phyloP scores from a whole-genome alignment of 2,329 filamentous ascomycete species.

The Parastagonospora nodorum region DNA sequence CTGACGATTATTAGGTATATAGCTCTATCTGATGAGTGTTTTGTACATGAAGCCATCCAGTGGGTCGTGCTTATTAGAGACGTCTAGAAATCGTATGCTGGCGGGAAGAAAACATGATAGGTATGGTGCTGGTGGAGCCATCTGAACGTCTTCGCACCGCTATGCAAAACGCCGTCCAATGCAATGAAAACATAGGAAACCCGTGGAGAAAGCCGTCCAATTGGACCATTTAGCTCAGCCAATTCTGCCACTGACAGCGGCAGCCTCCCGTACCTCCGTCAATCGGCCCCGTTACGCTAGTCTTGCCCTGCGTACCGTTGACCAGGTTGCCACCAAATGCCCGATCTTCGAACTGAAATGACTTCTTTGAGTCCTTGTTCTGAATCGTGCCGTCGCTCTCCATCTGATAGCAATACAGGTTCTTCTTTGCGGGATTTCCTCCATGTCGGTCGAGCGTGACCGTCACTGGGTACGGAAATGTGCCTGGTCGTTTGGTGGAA shows the following conservation, averaged over 20 bases:
- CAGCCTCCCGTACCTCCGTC: constrained; percentile 67
- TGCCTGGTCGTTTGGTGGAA: constrained; percentile 58
- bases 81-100: constrained; percentile 8
- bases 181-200: constrained; percentile 13
- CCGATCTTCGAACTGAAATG: constrained; percentile 59
- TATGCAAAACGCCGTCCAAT: constrained; percentile 26
- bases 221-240: constrained; percentile 26
- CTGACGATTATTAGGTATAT: constrained; percentile 20
- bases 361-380: constrained; percentile 44
- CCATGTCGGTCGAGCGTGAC: constrained; percentile 66
- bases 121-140: too few species aligned
- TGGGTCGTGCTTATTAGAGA: constrained; percentile 6
- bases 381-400: constrained; percentile 54
- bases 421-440: constrained; percentile 58
- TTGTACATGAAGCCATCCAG: constrained; percentile 24
- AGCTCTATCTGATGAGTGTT: constrained; percentile 10
- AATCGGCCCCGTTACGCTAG: constrained; percentile 51
- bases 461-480: constrained; percentile 66
- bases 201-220: background rate
- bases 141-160: constrained; percentile 4
- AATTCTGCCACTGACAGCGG: constrained; percentile 65
- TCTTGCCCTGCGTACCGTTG: constrained; percentile 55
- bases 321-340: constrained; percentile 57
- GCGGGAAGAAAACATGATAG: background rate
- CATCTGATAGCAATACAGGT: constrained; percentile 65